These are phyloP conservation scores for Gonapodya prolifera DNA, from an alignment of 192 early-diverging fungal species.

Conservation along the genomic window DNA sequence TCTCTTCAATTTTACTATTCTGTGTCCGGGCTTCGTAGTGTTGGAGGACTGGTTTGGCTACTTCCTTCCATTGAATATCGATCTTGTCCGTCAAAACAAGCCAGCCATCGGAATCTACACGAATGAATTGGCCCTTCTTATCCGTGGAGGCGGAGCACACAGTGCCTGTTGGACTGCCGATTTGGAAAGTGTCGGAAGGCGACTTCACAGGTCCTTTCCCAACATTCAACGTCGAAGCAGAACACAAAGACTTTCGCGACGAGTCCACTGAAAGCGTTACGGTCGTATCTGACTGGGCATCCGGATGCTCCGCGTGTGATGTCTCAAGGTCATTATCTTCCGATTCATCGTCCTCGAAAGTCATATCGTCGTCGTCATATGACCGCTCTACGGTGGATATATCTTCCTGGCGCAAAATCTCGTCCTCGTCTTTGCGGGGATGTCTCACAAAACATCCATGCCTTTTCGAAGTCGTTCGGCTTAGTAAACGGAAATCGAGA, in stretches of 20 bases:
- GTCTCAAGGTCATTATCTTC: neutral
- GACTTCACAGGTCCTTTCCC: neutral
- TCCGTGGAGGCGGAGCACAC: slow-evolving; percentile 15
- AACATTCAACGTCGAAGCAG: neutral
- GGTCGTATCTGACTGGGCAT: neutral
- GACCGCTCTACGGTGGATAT: no score
- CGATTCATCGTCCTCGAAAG: slow-evolving; percentile 1
- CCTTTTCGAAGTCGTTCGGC: neutral
- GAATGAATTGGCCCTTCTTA: neutral
- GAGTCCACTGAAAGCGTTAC: neutral
- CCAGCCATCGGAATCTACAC: slow-evolving; percentile 58
- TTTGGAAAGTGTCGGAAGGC: slow-evolving; percentile 7
- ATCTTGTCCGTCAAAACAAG: slow-evolving; percentile 74
- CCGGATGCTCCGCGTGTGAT: neutral
- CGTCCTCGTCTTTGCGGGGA: slow-evolving; percentile 41
- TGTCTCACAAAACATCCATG: slow-evolving; percentile 98
- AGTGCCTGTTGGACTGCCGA: slow-evolving; percentile 10
- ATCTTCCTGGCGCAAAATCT: no score
- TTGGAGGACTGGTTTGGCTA: slow-evolving; percentile 87
- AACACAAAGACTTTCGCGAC: no score
- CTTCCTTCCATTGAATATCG: slow-evolving; percentile 82
- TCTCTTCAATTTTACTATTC: slow-evolving; percentile 94
- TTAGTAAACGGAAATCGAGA: neutral
- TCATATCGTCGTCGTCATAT: neutral
- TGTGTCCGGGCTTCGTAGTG: slow-evolving; percentile 97